Conservation (phyloP, 352 stramenopile genomes). For the Phytophthora ohioensis region DNA sequence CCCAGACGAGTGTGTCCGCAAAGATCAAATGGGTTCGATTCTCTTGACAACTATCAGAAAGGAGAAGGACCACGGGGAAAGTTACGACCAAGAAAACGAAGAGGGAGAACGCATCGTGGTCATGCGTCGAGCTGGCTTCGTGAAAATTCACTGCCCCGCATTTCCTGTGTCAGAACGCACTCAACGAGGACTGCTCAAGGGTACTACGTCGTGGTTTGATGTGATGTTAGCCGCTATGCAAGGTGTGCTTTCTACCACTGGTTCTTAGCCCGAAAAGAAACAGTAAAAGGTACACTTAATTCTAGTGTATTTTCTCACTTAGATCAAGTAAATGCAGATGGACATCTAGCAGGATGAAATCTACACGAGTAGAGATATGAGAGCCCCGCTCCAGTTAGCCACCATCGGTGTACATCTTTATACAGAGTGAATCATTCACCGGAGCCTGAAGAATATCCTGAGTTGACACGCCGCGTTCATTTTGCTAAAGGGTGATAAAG, state of each 20-base stretch:
- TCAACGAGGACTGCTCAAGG: slow-evolving; percentile 15
- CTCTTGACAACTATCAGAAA: slow-evolving; percentile 14
- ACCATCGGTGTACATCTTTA: too few relatives aligned
- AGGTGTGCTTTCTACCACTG: slow-evolving; percentile 8
- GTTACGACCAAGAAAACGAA: not conserved
- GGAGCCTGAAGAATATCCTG: too few relatives aligned
- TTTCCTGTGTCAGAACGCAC: slow-evolving; percentile 7
- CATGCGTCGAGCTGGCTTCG: slow-evolving; percentile 24
- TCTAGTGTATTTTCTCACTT: too few relatives aligned
- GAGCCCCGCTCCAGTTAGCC: too few relatives aligned
- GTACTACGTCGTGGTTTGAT: slow-evolving; percentile 19
- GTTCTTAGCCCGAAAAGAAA: not conserved
- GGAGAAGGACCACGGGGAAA: not conserved
- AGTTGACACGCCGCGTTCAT: too few relatives aligned
- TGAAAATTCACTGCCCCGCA: slow-evolving; percentile 19
- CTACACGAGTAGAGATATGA: too few relatives aligned
- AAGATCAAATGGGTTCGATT: slow-evolving; percentile 20
- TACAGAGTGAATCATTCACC: too few relatives aligned
- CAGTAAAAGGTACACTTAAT: not conserved
- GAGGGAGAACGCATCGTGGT: slow-evolving; percentile 17
- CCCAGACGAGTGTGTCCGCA: slow-evolving; percentile 23
- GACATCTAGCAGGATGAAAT: too few relatives aligned
- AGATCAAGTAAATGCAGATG: too few relatives aligned
- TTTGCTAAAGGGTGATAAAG: too few relatives aligned
- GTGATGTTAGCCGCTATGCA: slow-evolving; percentile 19